Percentiles rank a stretch among this genome's conserved stretches.
Conservation (phyloP, 129 eudicot species). For the Deinandra increscens region DNA sequence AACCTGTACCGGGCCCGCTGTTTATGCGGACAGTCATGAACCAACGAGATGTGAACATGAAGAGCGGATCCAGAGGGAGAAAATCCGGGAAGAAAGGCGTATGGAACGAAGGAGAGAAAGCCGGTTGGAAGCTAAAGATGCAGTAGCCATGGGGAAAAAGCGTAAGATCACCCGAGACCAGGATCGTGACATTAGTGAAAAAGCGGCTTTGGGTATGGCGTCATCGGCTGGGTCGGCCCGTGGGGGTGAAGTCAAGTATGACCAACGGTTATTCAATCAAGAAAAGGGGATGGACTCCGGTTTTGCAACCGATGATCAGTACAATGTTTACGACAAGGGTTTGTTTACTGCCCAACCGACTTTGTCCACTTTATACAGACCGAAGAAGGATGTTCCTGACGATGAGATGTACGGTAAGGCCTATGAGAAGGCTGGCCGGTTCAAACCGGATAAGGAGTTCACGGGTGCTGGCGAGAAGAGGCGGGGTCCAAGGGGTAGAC, state of each 20-base stretch:
- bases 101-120: conserved; percentile 80
- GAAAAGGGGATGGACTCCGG: no score
- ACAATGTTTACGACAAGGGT: no score
- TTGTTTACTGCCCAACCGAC: no score
- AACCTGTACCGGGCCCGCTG: conserved; percentile 45
- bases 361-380: no score
- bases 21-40: conserved; percentile 47
- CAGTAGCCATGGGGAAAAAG: conserved; percentile 81
- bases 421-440: conserved; percentile 71
- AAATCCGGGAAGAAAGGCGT: no score
- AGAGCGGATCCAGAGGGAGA: conserved; percentile 57
- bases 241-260: conserved; percentile 79
- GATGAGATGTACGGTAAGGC: conserved; percentile 74
- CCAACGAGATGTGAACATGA: conserved; percentile 3
- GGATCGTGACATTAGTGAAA: conserved; percentile 86
- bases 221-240: conserved; percentile 47
- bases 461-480: conserved; percentile 51
- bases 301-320: no score
- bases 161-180: conserved; percentile 72
- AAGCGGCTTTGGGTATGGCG: conserved; percentile 89
- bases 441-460: conserved; percentile 73
- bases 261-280: conserved; percentile 66
- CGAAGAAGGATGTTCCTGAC: conserved; percentile 74
- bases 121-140: no score
- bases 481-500: conserved; percentile 66